Evolutionary conservation across 306 rosid species (phyloP), one percentile per base, ranked within the genome.

Genomic region (Pterocarpus macrocarpus): DNA sequence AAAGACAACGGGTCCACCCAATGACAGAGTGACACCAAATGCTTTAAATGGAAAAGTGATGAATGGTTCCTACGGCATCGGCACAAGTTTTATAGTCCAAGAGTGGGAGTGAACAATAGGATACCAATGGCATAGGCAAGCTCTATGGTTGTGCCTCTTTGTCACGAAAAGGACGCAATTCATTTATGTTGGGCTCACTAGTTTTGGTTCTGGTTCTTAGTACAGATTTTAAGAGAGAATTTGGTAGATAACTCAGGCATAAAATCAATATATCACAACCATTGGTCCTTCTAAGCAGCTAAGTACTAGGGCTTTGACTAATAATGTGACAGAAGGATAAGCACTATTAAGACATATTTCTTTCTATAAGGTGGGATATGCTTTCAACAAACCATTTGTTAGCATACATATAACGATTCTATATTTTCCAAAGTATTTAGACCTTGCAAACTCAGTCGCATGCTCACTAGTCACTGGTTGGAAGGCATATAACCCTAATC

Each of bases 11-110:
- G 83, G 66, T 32, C 78, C 86, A 41, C 32, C 5, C n/a, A 43
- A 4, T 1, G 65, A 13, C 73, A 66, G 52, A 12, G 41, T 71
- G 52, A 35, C 55, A 17, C 67, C 5, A 9, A 72, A 45, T 81
- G 68, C 77, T 67, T 77, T 66, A 39, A 56, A 47, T 33, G 64
- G 70, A 67, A 59, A 77, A 56, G 59, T 52, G 83, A 49, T 33
- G 66, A 59, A 43, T 32, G 67, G 22, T 47, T 9, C 9, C 67
- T 4, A 9, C 10, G 2, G 33, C 33, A 8, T 33, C 39, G 58
- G 63, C 71, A 58, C 63, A 45, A 77, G 36, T 47, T 49, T 5
- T 56, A 17, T 58, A 71, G 80, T 56, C 62, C 62, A 15, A 64
- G 71, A 62, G 28, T 2, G 4, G 33, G 76, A 11, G 81, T 64